Base-by-base conservation (phyloP, 345 rosid species). In the Passiflora organensis region DNA sequence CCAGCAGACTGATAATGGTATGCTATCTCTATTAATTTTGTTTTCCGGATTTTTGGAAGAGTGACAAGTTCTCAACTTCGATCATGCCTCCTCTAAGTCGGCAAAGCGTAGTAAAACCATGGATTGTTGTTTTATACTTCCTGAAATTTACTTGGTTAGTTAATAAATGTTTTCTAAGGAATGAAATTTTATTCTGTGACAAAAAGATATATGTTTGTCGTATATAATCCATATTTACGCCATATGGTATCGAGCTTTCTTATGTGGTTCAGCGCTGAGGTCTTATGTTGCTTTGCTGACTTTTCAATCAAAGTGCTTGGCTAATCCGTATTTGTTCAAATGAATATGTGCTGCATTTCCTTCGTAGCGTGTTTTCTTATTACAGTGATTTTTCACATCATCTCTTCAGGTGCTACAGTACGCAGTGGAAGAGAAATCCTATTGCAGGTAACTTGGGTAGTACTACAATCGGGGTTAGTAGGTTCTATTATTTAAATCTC, bases 391-490 rank as follows among this genome's bases (percentile, higher is more conserved):
- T 49, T 62, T 48, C 16, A 38, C 62, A 28, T 25, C 60, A 73
- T 51, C 20, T 19, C 60, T 65, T 68, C 72, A 85, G 96, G 82
- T 68, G 78, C 72, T 5, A 72, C 59, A 48, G 0, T 87, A 51
- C 79, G 76, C 20, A 58, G 64, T 67, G 97, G 97, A 79, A 78
- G 78, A 50, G 97, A 91, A 83, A 73, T 85, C 67, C 67, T 87
- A 66, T 63, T 91, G 16, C 96, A 87, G 86, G 97, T 87, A 66
- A 59, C 25, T 38, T 24, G 23, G 43, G 34, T 4, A 14, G 14
- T 10, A 21, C 20, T 12, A 13, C 22, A 10, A 19, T 18, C 2
- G 13, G 9, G 43, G 43, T 41, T 37, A 37, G 8, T 37, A 6
- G n/a, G 43, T 11, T 41, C 43, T 41, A 15, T 8, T 11, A 41